phyloP scores from a whole-genome alignment of 202 grass and related monocot genomes.

The Schoenoplectus tabernaemontani region DNA sequence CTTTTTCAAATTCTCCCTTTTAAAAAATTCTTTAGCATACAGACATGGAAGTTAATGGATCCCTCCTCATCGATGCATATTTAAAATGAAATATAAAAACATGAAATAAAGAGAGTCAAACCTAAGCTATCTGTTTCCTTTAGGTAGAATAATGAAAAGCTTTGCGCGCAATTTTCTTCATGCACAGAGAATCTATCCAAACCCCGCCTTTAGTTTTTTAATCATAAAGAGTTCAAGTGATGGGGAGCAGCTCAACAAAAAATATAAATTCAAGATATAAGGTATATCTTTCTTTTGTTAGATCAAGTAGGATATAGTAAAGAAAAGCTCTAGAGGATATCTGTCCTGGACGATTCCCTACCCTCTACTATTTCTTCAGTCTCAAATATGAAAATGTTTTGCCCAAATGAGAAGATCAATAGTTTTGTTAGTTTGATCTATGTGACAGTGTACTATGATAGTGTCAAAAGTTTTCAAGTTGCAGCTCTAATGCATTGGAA shows the following conservation, averaged over 20 bases:
- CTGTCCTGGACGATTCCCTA: neutral
- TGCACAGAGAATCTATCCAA: slow-evolving; percentile 66
- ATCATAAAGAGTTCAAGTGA: slow-evolving; percentile 1
- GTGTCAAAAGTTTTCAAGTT: neutral
- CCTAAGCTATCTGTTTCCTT: slow-evolving; percentile 44
- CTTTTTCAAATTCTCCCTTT: slow-evolving; percentile 43
- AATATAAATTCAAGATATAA: slow-evolving; percentile 27
- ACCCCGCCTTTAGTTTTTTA: slow-evolving; percentile 44
- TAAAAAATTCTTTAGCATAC: slow-evolving; percentile 29
- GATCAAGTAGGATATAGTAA: slow-evolving; percentile 7
- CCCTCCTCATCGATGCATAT: slow-evolving; percentile 48
- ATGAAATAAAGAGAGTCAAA: slow-evolving; percentile 41
- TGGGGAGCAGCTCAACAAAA: slow-evolving; percentile 39
- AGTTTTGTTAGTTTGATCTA: neutral
- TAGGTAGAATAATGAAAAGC: slow-evolving; percentile 47
- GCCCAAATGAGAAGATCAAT: neutral
- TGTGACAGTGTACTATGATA: neutral
- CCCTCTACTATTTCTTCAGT: neutral
- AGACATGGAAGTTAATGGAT: slow-evolving; percentile 19
- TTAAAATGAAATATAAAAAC: slow-evolving; percentile 59
- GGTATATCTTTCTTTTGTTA: slow-evolving; percentile 33
- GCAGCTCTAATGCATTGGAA: neutral
- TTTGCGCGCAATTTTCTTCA: slow-evolving; percentile 33
- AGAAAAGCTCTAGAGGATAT: neutral
- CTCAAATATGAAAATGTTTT: neutral